Percentiles rank a stretch among this genome's conserved stretches.
These are phyloP conservation scores for Candida ovalis DNA, from an alignment of 805 yeast species.

Conservation along the genomic window DNA sequence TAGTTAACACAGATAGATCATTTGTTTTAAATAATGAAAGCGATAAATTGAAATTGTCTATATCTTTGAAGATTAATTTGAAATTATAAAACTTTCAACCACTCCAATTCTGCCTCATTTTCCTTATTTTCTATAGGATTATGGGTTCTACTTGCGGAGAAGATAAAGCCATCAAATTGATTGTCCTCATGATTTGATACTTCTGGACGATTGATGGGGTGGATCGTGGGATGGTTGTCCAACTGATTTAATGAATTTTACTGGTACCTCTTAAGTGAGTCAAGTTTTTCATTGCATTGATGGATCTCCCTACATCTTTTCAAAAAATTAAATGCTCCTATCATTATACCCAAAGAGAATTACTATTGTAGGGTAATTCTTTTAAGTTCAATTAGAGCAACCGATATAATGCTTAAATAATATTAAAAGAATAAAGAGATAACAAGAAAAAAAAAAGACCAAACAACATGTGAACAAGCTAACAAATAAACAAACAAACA, in stretches of 20 bases:
- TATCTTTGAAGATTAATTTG: not conserved
- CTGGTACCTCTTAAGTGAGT: not conserved
- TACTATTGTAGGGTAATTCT: no score
- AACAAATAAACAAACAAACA: no score
- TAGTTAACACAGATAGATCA: not conserved
- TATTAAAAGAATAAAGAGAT: no score
- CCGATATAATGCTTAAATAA: no score
- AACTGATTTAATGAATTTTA: not conserved
- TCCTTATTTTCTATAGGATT: constrained; percentile 25
- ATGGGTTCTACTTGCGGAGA: constrained; percentile 34
- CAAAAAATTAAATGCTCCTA: not conserved
- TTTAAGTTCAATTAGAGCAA: not conserved
- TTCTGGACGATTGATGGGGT: constrained; percentile 16
- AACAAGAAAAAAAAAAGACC: no score
- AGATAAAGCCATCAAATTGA: constrained; percentile 22
- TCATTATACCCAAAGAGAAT: no score
- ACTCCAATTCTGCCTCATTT: constrained; percentile 33
- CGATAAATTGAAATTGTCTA: not conserved
- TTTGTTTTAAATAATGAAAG: not conserved
- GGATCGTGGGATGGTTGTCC: constrained; percentile 24
- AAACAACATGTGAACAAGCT: no score
- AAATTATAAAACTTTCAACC: no score
- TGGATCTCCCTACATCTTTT: constrained; percentile 15
- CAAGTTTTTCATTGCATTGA: constrained; percentile 1
- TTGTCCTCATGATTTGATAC: constrained; percentile 24